Evolutionary conservation across 208 protist species (phyloP).

Genomic region (Naegleria lovaniensis): DNA sequence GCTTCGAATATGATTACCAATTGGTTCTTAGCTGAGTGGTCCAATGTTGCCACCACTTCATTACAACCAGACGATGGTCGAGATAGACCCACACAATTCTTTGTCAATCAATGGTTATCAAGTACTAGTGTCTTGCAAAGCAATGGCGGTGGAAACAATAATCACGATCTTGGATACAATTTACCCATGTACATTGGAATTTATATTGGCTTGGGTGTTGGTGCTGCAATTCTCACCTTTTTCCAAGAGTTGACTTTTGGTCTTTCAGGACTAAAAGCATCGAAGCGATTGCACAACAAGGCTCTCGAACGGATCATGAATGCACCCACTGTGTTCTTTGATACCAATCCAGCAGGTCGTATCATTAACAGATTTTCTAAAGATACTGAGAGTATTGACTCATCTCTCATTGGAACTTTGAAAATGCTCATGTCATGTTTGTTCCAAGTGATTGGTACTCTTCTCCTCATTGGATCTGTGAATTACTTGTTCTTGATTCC

Average conservation of each 20-base stretch:
- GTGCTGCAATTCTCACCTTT: background rate
- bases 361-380: constrained; percentile 69
- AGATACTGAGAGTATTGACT: constrained; percentile 57
- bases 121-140: background rate
- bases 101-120: too few relatives aligned
- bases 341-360: constrained; percentile 46
- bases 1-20: background rate
- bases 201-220: constrained; percentile 28
- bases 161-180: background rate
- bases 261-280: constrained; percentile 38
- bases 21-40: background rate
- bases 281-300: constrained; percentile 49
- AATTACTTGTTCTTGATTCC: constrained; percentile 45
- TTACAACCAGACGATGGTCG: background rate
- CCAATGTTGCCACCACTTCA: background rate
- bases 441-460: constrained; percentile 35
- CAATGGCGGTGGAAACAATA: too few relatives aligned
- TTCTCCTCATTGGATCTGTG: constrained; percentile 44
- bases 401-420: background rate
- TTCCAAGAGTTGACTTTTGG: constrained; percentile 24
- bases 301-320: constrained; percentile 30
- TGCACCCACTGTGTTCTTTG: constrained; percentile 44
- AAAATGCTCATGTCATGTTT: background rate
- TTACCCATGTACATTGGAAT: constrained; percentile 23
- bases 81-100: background rate